Evolutionary conservation across 75 land plant genomes (phyloP).

Genomic region (Ceratopteris richardii): DNA sequence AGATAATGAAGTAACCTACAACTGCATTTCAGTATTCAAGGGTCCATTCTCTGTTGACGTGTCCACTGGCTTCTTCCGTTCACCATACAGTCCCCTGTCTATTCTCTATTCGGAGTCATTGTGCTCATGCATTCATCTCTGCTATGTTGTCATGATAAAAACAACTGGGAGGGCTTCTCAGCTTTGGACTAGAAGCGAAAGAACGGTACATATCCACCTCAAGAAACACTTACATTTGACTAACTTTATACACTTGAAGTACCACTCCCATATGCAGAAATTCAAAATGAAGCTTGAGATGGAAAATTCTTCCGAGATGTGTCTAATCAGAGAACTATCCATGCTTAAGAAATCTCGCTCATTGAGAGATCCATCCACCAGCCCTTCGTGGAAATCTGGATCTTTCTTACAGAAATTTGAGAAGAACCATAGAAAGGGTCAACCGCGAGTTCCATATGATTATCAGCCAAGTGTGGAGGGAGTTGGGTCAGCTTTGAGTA

Average conservation of each 20-base stretch:
- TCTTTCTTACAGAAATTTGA: slow-evolving; percentile 26
- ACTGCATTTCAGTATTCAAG: no score
- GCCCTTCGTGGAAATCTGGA: slow-evolving; percentile 43
- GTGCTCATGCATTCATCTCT: neutral
- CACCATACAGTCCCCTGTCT: no score
- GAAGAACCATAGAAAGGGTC: slow-evolving; percentile 8
- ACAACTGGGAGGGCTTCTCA: slow-evolving; percentile 1
- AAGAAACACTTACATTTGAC: slow-evolving; percentile 82
- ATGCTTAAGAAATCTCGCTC: slow-evolving; percentile 66
- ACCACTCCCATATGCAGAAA: slow-evolving; percentile 75
- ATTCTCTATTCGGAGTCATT: no score
- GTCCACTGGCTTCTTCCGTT: no score
- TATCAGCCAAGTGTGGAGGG: neutral
- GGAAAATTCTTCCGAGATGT: slow-evolving; percentile 28
- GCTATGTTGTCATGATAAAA: slow-evolving; percentile 3
- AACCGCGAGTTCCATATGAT: neutral
- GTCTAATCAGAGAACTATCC: slow-evolving; percentile 70
- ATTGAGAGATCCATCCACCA: slow-evolving; percentile 78
- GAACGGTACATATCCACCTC: slow-evolving; percentile 46
- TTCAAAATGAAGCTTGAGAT: slow-evolving; percentile 25
- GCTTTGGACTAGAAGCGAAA: neutral
- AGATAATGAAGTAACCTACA: no score
- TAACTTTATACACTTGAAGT: slow-evolving; percentile 84
- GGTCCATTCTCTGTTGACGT: no score
- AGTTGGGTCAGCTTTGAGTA: neutral